Conservation (phyloP, 179 eudicot genomes). For the Drosera spatulata region DNA sequence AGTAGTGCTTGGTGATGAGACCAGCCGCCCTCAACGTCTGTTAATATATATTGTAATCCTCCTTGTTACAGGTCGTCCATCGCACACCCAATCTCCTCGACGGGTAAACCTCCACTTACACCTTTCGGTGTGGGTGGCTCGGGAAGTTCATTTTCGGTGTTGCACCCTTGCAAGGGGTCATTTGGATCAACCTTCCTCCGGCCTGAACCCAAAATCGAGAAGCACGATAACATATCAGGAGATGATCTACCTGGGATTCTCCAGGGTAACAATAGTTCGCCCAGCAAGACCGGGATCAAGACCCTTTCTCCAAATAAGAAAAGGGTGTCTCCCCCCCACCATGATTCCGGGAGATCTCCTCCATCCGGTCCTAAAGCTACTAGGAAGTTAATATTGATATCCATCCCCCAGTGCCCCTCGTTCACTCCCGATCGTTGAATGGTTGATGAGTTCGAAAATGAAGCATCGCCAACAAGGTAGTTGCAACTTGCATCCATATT, state of each 20-base stretch:
- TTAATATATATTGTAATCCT: neutral
- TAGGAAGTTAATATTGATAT: slow-evolving; percentile 76
- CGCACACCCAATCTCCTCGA: slow-evolving; percentile 42
- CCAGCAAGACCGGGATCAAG: slow-evolving; percentile 36
- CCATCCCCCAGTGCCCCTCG: slow-evolving; percentile 89
- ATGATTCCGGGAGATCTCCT: slow-evolving; percentile 24
- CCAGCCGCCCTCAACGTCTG: too few species aligned
- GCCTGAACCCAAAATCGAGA: slow-evolving; percentile 32
- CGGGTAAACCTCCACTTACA: slow-evolving; percentile 57
- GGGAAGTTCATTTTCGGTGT: slow-evolving; percentile 25
- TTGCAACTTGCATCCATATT: too few species aligned
- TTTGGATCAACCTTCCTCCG: slow-evolving; percentile 35
- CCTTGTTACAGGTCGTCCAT: slow-evolving; percentile 22
- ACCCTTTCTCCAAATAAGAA: slow-evolving; percentile 74
- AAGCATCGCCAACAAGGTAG: too few species aligned
- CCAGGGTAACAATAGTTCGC: slow-evolving; percentile 32
- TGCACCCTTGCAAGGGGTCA: slow-evolving; percentile 26
- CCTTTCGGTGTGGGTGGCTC: slow-evolving; percentile 14
- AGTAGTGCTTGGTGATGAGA: too few species aligned
- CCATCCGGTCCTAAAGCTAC: slow-evolving; percentile 32
- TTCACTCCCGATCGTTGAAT: slow-evolving; percentile 44
- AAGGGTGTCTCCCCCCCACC: slow-evolving; percentile 78
- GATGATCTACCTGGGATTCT: slow-evolving; percentile 60
- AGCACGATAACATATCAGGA: slow-evolving; percentile 24
- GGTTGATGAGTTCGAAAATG: neutral